These are phyloP conservation scores for Trichopus zeylanicus DNA, from an alignment of 116 monocot genomes.

Conservation along the genomic window DNA sequence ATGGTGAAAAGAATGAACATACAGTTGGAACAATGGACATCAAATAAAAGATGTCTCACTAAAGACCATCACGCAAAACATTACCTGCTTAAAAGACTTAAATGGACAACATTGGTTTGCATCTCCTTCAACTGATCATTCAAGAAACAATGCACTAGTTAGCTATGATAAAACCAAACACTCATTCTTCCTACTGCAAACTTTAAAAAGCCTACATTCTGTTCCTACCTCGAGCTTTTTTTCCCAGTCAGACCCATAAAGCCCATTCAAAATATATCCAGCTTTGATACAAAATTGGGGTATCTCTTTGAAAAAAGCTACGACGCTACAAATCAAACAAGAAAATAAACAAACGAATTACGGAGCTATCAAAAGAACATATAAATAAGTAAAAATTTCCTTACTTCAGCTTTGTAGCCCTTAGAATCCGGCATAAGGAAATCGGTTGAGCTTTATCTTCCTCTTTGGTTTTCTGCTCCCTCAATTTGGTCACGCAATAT, in stretches of 20 bases:
- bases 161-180: background rate
- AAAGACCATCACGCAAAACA: background rate
- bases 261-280: slow-evolving; percentile 24
- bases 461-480: slow-evolving; percentile 22
- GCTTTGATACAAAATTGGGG: slow-evolving; percentile 60
- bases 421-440: slow-evolving; percentile 55
- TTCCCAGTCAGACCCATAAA: slow-evolving; percentile 76
- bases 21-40: background rate
- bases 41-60: background rate
- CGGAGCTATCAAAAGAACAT: background rate
- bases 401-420: slow-evolving; percentile 54
- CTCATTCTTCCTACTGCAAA: background rate
- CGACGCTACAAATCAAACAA: slow-evolving; percentile 27
- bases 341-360: background rate
- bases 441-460: slow-evolving; percentile 23
- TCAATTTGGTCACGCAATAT: slow-evolving; percentile 41
- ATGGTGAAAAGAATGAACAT: too few species aligned
- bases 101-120: slow-evolving; percentile 55
- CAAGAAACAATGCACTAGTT: slow-evolving; percentile 1
- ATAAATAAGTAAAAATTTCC: background rate
- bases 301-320: slow-evolving; percentile 73
- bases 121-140: slow-evolving; percentile 49
- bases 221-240: slow-evolving; percentile 51
- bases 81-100: slow-evolving; percentile 55
- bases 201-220: background rate